phyloP scores from a whole-genome alignment of 2,329 filamentous ascomycete species.

The Tolypocladium paradoxum region DNA sequence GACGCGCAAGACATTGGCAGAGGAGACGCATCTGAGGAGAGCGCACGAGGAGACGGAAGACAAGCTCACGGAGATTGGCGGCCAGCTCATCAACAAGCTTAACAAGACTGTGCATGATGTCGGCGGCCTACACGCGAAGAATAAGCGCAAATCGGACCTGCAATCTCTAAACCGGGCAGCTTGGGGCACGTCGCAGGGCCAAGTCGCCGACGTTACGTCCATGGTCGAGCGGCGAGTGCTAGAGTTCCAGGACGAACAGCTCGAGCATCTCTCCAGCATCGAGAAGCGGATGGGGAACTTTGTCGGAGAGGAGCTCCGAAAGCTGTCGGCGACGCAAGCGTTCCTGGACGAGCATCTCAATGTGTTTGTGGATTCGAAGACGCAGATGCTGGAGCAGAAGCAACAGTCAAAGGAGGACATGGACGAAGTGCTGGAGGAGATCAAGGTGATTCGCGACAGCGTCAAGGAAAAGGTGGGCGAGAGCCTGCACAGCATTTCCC shows the following conservation, averaged over 20 bases:
- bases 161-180: conserved; percentile 67
- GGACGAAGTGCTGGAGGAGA: conserved; percentile 85
- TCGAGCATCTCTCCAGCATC: conserved; percentile 55
- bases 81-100: conserved; percentile 67
- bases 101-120: conserved; percentile 71
- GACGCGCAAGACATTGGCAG: conserved; percentile 64
- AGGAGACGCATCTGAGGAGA: conserved; percentile 69
- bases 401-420: conserved; percentile 68
- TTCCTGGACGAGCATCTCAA: conserved; percentile 60
- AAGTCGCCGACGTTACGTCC: conserved; percentile 66
- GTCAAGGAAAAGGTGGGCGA: conserved; percentile 80
- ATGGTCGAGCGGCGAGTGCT: conserved; percentile 67
- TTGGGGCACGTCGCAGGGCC: conserved; percentile 67
- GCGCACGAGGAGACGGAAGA: conserved; percentile 81
- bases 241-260: conserved; percentile 62
- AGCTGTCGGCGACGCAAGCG: conserved; percentile 57
- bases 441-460: conserved; percentile 77
- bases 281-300: conserved; percentile 66
- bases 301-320: conserved; percentile 62
- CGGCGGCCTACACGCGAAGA: conserved; percentile 72
- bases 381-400: conserved; percentile 57
- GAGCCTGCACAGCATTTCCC: conserved; percentile 72
- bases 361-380: conserved; percentile 56
- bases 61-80: conserved; percentile 62
- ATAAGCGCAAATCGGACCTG: conserved; percentile 73